phyloP scores from a whole-genome alignment of 805 yeast species.

The Candida awuae region DNA sequence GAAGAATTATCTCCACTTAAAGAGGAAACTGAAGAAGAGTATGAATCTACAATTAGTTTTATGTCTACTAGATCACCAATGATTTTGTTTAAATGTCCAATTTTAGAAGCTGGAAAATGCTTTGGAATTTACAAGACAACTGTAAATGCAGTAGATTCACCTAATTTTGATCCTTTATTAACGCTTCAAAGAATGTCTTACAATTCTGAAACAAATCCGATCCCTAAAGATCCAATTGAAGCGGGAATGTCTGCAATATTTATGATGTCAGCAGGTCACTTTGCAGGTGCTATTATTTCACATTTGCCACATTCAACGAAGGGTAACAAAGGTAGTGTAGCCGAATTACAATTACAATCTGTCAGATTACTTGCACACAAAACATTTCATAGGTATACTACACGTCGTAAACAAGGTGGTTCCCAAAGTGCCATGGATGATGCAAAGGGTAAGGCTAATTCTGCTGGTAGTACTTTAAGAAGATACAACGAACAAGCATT shows the following conservation, averaged over 20 bases:
- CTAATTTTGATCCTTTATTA: conserved; percentile 40
- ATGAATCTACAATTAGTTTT: conserved; percentile 37
- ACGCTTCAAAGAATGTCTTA: conserved; percentile 28
- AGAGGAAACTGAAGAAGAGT: conserved; percentile 10
- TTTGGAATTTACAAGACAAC: conserved; percentile 64
- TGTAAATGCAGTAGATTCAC: conserved; percentile 34
- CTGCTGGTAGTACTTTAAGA: conserved; percentile 89
- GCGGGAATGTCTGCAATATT: conserved; percentile 60
- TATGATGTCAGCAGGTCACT: conserved; percentile 97
- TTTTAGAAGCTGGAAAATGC: conserved; percentile 34
- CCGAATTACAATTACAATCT: conserved; percentile 48
- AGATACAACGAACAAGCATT: conserved; percentile 85
- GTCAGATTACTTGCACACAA: conserved; percentile 66
- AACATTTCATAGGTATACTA: conserved; percentile 90
- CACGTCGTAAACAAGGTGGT: conserved; percentile 97
- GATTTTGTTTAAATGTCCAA: conserved; percentile 45
- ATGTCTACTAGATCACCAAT: conserved; percentile 66
- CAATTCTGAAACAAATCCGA: conserved; percentile 7
- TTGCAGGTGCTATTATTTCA: conserved; percentile 88
- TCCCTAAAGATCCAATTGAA: conserved; percentile 14
- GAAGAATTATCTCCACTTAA: background rate
- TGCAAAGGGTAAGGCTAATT: conserved; percentile 89
- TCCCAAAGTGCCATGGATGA: conserved; percentile 89
- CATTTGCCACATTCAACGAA: conserved; percentile 52
- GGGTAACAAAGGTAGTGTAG: conserved; percentile 46